Percentiles rank a stretch among this genome's conserved stretches.
These are phyloP conservation scores for Jamesozyma gamospora DNA, from an alignment of 805 yeast genomes.

Conservation along the genomic window DNA sequence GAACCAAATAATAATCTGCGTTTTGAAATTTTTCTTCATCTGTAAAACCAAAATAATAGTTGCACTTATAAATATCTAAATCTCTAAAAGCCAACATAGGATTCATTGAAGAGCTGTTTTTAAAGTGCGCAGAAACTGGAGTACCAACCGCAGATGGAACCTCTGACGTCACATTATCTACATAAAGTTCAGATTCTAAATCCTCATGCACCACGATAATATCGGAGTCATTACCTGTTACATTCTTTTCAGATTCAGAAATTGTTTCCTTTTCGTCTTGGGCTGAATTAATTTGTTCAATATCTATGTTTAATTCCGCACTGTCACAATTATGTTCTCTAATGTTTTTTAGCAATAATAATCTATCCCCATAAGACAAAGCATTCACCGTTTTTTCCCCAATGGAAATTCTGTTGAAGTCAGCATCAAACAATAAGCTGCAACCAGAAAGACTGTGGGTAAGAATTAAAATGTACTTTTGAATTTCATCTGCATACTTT, in stretches of 20 bases:
- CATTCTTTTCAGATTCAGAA: slow-evolving; percentile 19
- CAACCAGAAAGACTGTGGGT: slow-evolving; percentile 59
- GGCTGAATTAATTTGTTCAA: slow-evolving; percentile 25
- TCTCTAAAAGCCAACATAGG: slow-evolving; percentile 50
- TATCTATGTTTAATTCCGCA: slow-evolving; percentile 31
- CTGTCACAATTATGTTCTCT: slow-evolving; percentile 29
- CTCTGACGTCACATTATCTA: slow-evolving; percentile 37
- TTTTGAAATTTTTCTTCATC: slow-evolving; percentile 35
- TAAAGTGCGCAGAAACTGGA: slow-evolving; percentile 29
- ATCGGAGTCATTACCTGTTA: slow-evolving; percentile 15
- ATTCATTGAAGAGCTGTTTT: slow-evolving; percentile 37
- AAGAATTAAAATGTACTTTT: slow-evolving; percentile 45
- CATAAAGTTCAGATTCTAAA: slow-evolving; percentile 15
- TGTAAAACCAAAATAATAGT: slow-evolving; percentile 53
- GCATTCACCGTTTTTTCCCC: slow-evolving; percentile 8
- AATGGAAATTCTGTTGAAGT: slow-evolving; percentile 33
- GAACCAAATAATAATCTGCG: slow-evolving; percentile 43
- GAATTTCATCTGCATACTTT: slow-evolving; percentile 39
- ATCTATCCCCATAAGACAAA: slow-evolving; percentile 7
- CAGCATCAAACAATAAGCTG: slow-evolving; percentile 65
- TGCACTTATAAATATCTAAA: slow-evolving; percentile 50
- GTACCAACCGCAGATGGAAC: slow-evolving; percentile 30
- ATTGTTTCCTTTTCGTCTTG: slow-evolving; percentile 25
- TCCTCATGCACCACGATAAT: slow-evolving; percentile 19
- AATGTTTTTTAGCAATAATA: slow-evolving; percentile 25